phyloP scores from a whole-genome alignment of 106 monocot species.

The Agapanthus africanus region DNA sequence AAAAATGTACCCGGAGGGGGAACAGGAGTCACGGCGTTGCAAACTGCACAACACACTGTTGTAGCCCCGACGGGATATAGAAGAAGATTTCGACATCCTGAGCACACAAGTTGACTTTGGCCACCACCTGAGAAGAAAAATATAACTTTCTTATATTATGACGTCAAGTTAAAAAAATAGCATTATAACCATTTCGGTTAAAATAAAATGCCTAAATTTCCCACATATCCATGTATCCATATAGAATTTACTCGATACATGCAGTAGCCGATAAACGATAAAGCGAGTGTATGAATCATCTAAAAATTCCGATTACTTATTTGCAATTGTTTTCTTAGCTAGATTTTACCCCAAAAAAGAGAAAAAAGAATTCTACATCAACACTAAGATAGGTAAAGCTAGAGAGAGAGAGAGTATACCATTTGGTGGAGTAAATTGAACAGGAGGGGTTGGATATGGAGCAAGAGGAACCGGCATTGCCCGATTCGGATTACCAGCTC shows the following conservation, averaged over 20 bases:
- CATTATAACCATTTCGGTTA: neutral
- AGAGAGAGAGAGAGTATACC: neutral
- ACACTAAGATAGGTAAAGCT: neutral
- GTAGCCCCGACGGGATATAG: conserved; percentile 75
- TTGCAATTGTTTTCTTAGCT: no score
- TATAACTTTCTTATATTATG: neutral
- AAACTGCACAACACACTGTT: conserved; percentile 86
- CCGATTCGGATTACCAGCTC: no score
- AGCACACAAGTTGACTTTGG: conserved; percentile 84
- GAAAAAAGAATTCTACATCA: neutral
- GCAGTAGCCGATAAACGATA: neutral
- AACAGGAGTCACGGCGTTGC: conserved; percentile 72
- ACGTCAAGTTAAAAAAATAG: neutral
- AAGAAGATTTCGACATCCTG: conserved; percentile 82
- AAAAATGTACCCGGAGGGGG: conserved; percentile 60
- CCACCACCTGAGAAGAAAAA: no score
- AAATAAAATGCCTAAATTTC: no score
- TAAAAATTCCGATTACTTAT: neutral
- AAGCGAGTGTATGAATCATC: no score
- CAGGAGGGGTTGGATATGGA: conserved; percentile 12
- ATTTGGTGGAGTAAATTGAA: conserved; percentile 3
- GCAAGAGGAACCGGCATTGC: conserved; percentile 18
- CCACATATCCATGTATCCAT: no score
- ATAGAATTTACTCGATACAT: no score
- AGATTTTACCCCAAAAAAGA: no score